A percentile compares a stretch with the other conserved stretches of the same genome.
These are phyloP conservation scores for Penicillium psychrosexuale DNA, from an alignment of 2,329 filamentous ascomycete genomes.

Conservation along the genomic window DNA sequence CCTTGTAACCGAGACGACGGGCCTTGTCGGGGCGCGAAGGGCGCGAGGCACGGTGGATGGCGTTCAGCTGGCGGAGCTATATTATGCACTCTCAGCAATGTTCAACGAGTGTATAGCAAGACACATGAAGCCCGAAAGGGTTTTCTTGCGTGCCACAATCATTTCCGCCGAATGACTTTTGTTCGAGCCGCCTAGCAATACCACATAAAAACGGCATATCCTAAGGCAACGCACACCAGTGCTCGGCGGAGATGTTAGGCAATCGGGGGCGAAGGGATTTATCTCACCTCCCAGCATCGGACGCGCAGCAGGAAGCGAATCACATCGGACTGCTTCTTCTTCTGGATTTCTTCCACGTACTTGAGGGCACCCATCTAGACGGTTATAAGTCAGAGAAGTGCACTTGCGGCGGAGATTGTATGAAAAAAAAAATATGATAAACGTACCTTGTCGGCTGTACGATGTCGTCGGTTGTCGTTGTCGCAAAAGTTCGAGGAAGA, in stretches of 20 bases:
- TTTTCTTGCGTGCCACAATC: slow-evolving; percentile 47
- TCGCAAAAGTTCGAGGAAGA: slow-evolving; percentile 38
- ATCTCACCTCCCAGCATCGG: slow-evolving; percentile 94
- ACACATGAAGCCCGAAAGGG: slow-evolving; percentile 40
- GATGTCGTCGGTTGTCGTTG: slow-evolving; percentile 45
- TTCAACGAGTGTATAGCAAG: slow-evolving; percentile 99
- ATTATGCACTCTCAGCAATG: slow-evolving; percentile 99
- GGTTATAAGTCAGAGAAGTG: slow-evolving; percentile 20
- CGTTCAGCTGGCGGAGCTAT: slow-evolving; percentile 99
- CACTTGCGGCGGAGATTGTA: slow-evolving; percentile 1
- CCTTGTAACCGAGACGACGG: slow-evolving; percentile 99
- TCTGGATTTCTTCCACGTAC: slow-evolving; percentile 99
- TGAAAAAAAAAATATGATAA: neutral
- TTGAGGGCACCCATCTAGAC: slow-evolving; percentile 97
- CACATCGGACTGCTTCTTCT: slow-evolving; percentile 99
- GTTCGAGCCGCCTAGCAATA: slow-evolving; percentile 35
- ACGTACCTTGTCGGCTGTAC: slow-evolving; percentile 47
- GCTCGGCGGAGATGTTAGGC: slow-evolving; percentile 39
- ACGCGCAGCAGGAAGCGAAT: slow-evolving; percentile 98
- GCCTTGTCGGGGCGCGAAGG: slow-evolving; percentile 99
- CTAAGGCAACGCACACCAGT: slow-evolving; percentile 37
- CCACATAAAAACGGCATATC: slow-evolving; percentile 28
- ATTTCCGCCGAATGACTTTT: slow-evolving; percentile 37
- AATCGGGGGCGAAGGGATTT: slow-evolving; percentile 34
- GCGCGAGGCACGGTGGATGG: slow-evolving; percentile 98